These are phyloP conservation scores for Colletotrichum sp. DNA, from an alignment of 2,329 filamentous ascomycete genomes.

Conservation along the genomic window DNA sequence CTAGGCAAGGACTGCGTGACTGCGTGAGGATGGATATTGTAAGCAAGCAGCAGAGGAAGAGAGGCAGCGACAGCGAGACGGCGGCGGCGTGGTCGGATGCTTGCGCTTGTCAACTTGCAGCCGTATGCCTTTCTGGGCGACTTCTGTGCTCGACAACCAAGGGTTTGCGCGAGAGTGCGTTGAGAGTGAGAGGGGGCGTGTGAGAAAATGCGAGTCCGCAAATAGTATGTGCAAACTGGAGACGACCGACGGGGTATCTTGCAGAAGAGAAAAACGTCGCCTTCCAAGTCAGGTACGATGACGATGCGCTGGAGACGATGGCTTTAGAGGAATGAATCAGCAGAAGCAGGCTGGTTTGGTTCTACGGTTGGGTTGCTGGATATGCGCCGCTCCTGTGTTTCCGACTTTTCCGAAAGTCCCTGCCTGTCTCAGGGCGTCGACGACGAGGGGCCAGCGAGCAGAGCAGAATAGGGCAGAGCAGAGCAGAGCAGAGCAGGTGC, in stretches of 20 bases:
- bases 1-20: background rate
- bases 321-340: background rate
- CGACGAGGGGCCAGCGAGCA: background rate
- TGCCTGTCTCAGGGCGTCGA: background rate
- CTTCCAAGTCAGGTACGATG: background rate
- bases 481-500: background rate
- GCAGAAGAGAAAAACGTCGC: background rate
- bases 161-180: conserved; percentile 12
- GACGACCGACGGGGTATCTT: background rate
- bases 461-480: background rate
- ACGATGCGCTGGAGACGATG: background rate
- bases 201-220: background rate
- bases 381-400: background rate
- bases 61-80: background rate
- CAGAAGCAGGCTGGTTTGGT: background rate
- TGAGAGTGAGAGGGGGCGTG: background rate
- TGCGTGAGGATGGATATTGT: too few species aligned
- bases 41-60: background rate
- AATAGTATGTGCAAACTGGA: background rate
- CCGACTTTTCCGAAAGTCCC: background rate
- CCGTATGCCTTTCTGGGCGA: background rate
- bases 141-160: background rate
- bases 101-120: conserved; percentile 16
- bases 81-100: conserved; percentile 1
- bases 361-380: background rate